Base-by-base conservation (phyloP, 2,329 filamentous ascomycete species). In the Pestalotiopsis sp. region DNA sequence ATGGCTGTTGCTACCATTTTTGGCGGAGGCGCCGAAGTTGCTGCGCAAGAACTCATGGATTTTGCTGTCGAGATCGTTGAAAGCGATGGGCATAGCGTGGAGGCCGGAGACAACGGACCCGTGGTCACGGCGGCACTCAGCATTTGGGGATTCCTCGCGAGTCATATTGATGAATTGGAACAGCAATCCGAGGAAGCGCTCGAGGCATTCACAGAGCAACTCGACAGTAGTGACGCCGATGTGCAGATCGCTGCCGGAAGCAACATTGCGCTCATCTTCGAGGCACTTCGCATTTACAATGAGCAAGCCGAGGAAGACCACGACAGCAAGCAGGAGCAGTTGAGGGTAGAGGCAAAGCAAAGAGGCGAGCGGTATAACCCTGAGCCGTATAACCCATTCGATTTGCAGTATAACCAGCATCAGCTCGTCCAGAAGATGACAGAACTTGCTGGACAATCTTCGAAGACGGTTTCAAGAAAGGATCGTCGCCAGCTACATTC, bases 171-270 rank as follows among this genome's bases (percentile, higher is more conserved):
- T 3, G 92, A 95, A 73, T 84, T 94, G 57, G 89, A 92, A 72
- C 86, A 87, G 17, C 85, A 89, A 69, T 93, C 91, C 39, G 90
- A 93, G 70, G 81, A 88, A 35, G 91, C 92, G 17, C 87, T 96
- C 73, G 92, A 96, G 65, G 90, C 91, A 1, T 94, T 97, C 73
- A 89, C 93, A 56, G 94, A 97, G 61, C 94, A 97, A 78, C 90
- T 97, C 20, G 90, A 94, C 68, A 94, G 92, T 76, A 85, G 85
- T 39, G 90, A 94, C 68, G 82, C 89, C 0, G 83, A 86, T 9
- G 92, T 97, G 1, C 93, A 96, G 74, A 89, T 93, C 59, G 89
- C 91, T 3, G 91, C 93, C 0, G 93, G 91, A 3, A 88, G 91
- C 75, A 93, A 93, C 77, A 94, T 97, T 68, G 94, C 94, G 0